Evolutionary conservation across 495 filamentous ascomycete species (phyloP).

Genomic region (Cercophora samala): DNA sequence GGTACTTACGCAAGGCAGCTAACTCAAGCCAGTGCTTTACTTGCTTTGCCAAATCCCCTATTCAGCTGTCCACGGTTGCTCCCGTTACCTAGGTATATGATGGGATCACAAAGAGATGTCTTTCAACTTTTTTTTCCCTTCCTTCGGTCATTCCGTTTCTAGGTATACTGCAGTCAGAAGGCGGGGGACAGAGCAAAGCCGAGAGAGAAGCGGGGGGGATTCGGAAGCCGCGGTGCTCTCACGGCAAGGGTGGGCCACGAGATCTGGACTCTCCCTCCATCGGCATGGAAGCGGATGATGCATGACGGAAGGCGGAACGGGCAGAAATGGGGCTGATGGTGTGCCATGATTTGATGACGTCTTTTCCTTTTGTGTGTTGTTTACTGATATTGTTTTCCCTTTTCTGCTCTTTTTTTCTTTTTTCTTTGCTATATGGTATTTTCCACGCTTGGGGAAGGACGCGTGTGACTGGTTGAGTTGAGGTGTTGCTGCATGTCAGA

Average conservation of each 20-base stretch:
- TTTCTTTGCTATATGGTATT: background rate
- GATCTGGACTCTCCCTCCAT: background rate
- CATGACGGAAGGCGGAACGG: background rate
- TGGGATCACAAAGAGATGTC: background rate
- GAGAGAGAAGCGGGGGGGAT: background rate
- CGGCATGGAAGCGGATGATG: background rate
- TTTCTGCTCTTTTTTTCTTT: conserved; percentile 1
- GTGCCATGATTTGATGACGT: background rate
- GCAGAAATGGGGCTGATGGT: background rate
- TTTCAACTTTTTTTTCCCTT: background rate
- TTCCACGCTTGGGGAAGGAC: background rate
- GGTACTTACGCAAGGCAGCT: too few relatives aligned
- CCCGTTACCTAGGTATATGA: background rate
- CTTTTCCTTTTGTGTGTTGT: background rate
- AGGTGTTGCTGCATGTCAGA: background rate
- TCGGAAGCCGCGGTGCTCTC: background rate
- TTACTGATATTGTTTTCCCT: background rate
- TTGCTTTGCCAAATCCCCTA: background rate
- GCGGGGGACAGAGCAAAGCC: background rate
- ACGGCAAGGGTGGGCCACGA: background rate
- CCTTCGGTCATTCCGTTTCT: too few relatives aligned
- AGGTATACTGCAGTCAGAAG: background rate
- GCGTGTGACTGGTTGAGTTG: background rate
- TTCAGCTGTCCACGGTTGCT: background rate
- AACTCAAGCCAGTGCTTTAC: background rate